Evolutionary conservation across 2,329 filamentous ascomycete genomes (phyloP).

Genomic region (Acrocalymma vagum): DNA sequence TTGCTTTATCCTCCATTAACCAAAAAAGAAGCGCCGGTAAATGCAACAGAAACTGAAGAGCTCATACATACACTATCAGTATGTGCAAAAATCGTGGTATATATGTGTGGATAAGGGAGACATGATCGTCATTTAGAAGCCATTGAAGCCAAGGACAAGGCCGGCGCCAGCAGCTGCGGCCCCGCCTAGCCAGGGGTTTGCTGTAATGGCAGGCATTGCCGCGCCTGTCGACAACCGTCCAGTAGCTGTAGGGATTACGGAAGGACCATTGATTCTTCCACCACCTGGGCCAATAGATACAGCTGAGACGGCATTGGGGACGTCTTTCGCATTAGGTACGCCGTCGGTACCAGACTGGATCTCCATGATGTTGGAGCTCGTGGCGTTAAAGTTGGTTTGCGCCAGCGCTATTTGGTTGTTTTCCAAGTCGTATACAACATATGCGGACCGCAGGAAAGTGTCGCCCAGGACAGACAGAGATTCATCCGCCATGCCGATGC

Average conservation of each 20-base stretch:
- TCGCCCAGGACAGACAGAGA: slow-evolving; percentile 64
- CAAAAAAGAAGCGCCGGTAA: no score
- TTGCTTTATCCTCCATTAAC: no score
- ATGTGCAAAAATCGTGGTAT: no score
- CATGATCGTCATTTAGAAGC: slow-evolving; percentile 29
- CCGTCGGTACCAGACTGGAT: slow-evolving; percentile 59
- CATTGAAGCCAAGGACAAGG: slow-evolving; percentile 41
- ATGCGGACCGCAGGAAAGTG: slow-evolving; percentile 69
- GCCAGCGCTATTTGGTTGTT: slow-evolving; percentile 70
- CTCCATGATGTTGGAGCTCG: slow-evolving; percentile 58
- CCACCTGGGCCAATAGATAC: slow-evolving; percentile 54
- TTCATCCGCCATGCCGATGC: slow-evolving; percentile 59
- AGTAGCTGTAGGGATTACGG: slow-evolving; percentile 23
- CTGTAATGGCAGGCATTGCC: slow-evolving; percentile 31
- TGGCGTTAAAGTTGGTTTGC: slow-evolving; percentile 68
- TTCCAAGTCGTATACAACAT: slow-evolving; percentile 68
- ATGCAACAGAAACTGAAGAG: no score
- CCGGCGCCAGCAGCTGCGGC: slow-evolving; percentile 40
- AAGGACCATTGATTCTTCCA: slow-evolving; percentile 49
- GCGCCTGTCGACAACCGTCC: slow-evolving; percentile 22
- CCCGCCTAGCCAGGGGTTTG: slow-evolving; percentile 38
- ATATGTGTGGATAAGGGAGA: slow-evolving; percentile 10
- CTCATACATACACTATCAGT: no score
- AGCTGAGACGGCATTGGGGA: slow-evolving; percentile 59
- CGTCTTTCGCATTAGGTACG: slow-evolving; percentile 63